Base-by-base conservation (phyloP, 495 filamentous ascomycete species). In the Penicillium tannophilum region DNA sequence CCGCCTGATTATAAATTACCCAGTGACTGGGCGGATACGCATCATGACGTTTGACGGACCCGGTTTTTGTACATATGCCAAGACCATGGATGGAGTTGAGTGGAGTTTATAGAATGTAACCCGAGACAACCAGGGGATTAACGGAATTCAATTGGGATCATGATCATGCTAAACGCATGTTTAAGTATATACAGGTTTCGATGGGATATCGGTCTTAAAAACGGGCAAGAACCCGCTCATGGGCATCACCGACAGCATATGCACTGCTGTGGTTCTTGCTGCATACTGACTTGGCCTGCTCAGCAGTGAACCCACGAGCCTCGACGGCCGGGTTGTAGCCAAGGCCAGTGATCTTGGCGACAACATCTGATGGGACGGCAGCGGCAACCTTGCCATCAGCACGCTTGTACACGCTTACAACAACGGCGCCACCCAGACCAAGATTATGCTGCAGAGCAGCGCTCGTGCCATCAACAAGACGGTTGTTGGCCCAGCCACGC, bases 311-410 rank as follows among this genome's bases (percentile, higher is more conserved):
- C 5, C 91, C 92, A 74, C 86, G 90, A 31, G 92, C 93, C 75
- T 90, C 90, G 4, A 93, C 87, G 0, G 94, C 94, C 3, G 94
- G 93, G 75, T 98, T 98, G 69, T 98, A 97, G 4, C 91, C 92
- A 4, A 93, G 79, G 48, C 83, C 84, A 16, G 78, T 90, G 52
- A 73, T 69, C 76, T 82, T 84, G 6, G 76, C 86, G 1, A 96
- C 83, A 12, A 76, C 78, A 24, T 77, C 80, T 33, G 77, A 80
- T 2, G 80, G 74, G 4, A 96, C 73, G 26, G 76, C 72, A 30
- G 67, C 73, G 24, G 85, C 85, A 54, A 71, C 76, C 72, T 81
- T 76, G 7, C 91, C 90, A 73, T 97, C 94, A 1, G 89, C 88
- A n/a, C 93, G 82, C 74, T 86, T 86, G 70, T 97, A 97, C 3